Evolutionary conservation across 768 basidiomycete species (phyloP).

Genomic region (Lentinula edodes): DNA sequence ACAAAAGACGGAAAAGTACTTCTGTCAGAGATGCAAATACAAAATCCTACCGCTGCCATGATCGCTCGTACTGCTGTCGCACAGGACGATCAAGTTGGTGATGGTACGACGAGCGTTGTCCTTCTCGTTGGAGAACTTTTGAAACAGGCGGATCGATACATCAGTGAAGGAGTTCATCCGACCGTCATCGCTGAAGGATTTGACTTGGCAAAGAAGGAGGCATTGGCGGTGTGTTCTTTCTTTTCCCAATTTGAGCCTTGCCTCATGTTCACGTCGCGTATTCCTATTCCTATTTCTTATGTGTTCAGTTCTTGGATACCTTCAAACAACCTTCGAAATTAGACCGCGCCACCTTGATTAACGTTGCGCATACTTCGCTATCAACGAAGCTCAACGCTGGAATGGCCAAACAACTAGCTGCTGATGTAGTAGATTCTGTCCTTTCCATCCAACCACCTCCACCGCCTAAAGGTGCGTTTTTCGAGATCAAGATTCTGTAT

Average conservation of each 20-base stretch:
- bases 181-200: conserved; percentile 93
- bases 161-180: conserved; percentile 96
- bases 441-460: conserved; percentile 74
- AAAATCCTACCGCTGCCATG: conserved; percentile 99
- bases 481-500: not conserved
- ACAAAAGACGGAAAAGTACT: conserved; percentile 99
- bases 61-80: conserved; percentile 98
- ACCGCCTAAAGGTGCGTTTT: conserved; percentile 47
- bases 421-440: conserved; percentile 94
- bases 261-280: too few species aligned
- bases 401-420: conserved; percentile 83
- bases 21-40: conserved; percentile 99
- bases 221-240: conserved; percentile 58
- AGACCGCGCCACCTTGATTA: conserved; percentile 88
- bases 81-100: conserved; percentile 98
- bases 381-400: conserved; percentile 83
- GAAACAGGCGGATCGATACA: conserved; percentile 97
- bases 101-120: conserved; percentile 97
- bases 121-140: conserved; percentile 92
- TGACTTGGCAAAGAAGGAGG: conserved; percentile 96
- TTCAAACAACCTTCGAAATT: conserved; percentile 77
- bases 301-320: conserved; percentile 77
- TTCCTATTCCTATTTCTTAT: not conserved
- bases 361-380: conserved; percentile 92
- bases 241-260: conserved; percentile 6